Conservation (phyloP, 2,329 filamentous ascomycete genomes). For the Colletotrichum plurivorum region DNA sequence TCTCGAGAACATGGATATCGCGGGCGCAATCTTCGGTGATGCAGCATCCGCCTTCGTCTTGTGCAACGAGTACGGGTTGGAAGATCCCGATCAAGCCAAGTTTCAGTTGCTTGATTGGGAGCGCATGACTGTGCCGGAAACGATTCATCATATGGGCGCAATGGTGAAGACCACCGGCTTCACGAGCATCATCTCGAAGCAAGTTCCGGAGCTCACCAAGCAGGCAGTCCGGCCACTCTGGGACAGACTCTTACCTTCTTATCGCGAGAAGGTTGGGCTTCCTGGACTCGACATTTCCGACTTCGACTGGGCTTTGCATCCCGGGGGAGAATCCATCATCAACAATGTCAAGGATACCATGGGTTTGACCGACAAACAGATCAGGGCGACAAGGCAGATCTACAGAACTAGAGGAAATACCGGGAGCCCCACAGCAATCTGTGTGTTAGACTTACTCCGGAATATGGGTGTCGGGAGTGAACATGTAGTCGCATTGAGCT, state of each 20-base stretch:
- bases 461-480: constrained; percentile 19
- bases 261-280: constrained; percentile 17
- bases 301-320: constrained; percentile 24
- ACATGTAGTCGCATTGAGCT: constrained; percentile 20
- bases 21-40: constrained; percentile 44
- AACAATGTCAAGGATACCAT: constrained; percentile 24
- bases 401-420: constrained; percentile 24
- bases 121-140: constrained; percentile 11
- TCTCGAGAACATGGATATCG: constrained; percentile 42
- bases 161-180: constrained; percentile 25
- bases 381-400: constrained; percentile 17
- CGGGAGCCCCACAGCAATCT: constrained; percentile 25
- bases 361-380: constrained; percentile 16
- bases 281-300: constrained; percentile 10
- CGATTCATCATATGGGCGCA: constrained; percentile 28
- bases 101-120: constrained; percentile 28
- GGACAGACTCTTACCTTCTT: constrained; percentile 5
- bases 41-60: constrained; percentile 44
- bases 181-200: constrained; percentile 26
- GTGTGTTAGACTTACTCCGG: constrained; percentile 23
- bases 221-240: constrained; percentile 13
- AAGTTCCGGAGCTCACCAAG: constrained; percentile 18
- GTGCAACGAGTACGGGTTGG: constrained; percentile 41
- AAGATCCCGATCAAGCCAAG: constrained; percentile 13
- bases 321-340: constrained; percentile 22